These are phyloP conservation scores for Tricholoma sp. DNA, from an alignment of 768 basidiomycete species.

Conservation along the genomic window DNA sequence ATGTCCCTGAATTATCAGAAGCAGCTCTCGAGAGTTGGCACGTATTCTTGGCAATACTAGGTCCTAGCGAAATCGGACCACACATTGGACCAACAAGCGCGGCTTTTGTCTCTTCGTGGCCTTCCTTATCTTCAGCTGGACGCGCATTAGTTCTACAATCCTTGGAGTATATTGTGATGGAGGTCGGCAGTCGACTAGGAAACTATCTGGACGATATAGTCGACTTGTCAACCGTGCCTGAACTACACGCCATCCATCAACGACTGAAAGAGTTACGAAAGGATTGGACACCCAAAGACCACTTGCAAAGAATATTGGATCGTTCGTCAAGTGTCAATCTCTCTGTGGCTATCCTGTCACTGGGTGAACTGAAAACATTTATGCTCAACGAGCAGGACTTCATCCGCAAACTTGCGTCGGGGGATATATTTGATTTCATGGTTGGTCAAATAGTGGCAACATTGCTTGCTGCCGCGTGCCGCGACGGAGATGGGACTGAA, in stretches of 20 bases:
- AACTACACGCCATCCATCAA: slow-evolving; percentile 42
- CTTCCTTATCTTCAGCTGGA: slow-evolving; percentile 46
- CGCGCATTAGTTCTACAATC: slow-evolving; percentile 51
- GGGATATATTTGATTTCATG: slow-evolving; percentile 80
- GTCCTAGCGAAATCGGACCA: slow-evolving; percentile 67
- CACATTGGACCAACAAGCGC: slow-evolving; percentile 87
- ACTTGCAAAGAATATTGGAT: slow-evolving; percentile 64
- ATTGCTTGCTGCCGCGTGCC: slow-evolving; percentile 64
- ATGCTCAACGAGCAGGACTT: slow-evolving; percentile 49
- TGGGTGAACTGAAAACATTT: slow-evolving; percentile 71
- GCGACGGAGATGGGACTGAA: slow-evolving; percentile 76
- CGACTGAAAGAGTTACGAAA: slow-evolving; percentile 42
- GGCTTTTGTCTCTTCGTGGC: slow-evolving; percentile 77
- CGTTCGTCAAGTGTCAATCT: slow-evolving; percentile 76
- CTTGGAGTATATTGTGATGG: slow-evolving; percentile 66
- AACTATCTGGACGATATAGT: slow-evolving; percentile 72
- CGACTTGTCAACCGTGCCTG: slow-evolving; percentile 68
- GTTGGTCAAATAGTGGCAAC: slow-evolving; percentile 64
- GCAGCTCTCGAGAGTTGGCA: slow-evolving; percentile 80
- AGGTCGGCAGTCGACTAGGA: slow-evolving; percentile 49
- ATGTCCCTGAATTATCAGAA: slow-evolving; percentile 67
- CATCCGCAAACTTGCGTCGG: slow-evolving; percentile 62
- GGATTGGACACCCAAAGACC: slow-evolving; percentile 45
- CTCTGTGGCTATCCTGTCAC: slow-evolving; percentile 66
- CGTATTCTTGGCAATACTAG: slow-evolving; percentile 65